Base-by-base conservation (phyloP, 805 yeast genomes). In the Pichia californica region DNA sequence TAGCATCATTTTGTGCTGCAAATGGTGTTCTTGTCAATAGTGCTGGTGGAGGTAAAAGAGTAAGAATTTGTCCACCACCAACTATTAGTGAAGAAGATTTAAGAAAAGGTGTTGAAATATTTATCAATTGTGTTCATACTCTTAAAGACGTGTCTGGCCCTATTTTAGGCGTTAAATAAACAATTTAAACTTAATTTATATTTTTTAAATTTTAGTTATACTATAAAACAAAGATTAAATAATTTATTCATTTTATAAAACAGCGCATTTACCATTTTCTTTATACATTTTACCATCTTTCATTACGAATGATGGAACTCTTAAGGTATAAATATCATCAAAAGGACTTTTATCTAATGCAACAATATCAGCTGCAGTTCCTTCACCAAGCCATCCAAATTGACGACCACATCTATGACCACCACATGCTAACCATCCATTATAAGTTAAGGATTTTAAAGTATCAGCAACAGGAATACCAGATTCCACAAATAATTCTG, bases 211-310 rank as follows among this genome's bases (percentile, higher is more conserved):
- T n/a, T n/a, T n/a, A n/a, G n/a, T n/a, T n/a, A n/a, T n/a, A n/a
- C n/a, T n/a, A n/a, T n/a, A 23, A 7, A 7, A 9, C 11, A 18
- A 19, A 10, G 7, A 36, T 13, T 16, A 26, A 18, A 11, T 11
- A 26, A 4, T 36, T 16, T 6, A 4, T 27, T 14, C n/a, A 10
- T 27, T 4, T 18, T 20, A 37, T 18, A 27, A 76, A 69, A 36
- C 80, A 77, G 16, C 77, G 19, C 43, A 31, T 14, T 27, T 29
- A 3, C 50, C 50, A 27, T 48, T 40, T 11, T 43, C 19, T 41
- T 57, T 57, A 39, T 55, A 57, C 18, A 52, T 47, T 25, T 39
- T 51, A 9, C 52, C 60, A 44, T 57, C 62, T 36, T 57, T 57
- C 59, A 57, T 57, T n/a, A 57, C 62, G 33, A 56, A 53, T 2